Conservation (phyloP, 805 yeast genomes). For the Lipomyces yamadae region DNA sequence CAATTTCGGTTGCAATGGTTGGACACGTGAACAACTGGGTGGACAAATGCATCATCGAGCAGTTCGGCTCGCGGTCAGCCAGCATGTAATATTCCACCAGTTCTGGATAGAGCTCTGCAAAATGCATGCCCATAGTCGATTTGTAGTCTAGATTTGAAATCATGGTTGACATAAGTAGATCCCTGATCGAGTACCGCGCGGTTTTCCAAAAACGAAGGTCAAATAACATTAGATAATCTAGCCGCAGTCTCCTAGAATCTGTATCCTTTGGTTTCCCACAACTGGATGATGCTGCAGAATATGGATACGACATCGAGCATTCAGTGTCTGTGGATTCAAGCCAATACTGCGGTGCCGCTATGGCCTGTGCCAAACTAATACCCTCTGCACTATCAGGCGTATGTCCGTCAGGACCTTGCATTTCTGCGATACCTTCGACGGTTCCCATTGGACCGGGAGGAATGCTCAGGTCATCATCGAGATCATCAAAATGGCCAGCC, state of each 20-base stretch:
- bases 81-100: conserved; percentile 70
- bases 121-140: conserved; percentile 69
- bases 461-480: conserved; percentile 47
- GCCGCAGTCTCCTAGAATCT: conserved; percentile 9
- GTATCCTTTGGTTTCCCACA: neutral
- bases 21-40: conserved; percentile 93
- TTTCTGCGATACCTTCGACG: conserved; percentile 5
- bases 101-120: conserved; percentile 80
- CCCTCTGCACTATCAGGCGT: conserved; percentile 9
- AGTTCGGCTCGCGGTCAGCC: conserved; percentile 87
- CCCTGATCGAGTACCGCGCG: conserved; percentile 62
- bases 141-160: conserved; percentile 64
- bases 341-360: conserved; percentile 22
- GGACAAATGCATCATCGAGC: conserved; percentile 72
- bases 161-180: conserved; percentile 65
- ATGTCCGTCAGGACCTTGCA: neutral
- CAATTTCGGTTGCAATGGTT: conserved; percentile 66
- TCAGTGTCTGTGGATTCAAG: neutral
- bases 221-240: conserved; percentile 52
- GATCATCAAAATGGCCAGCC: conserved; percentile 48
- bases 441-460: conserved; percentile 5
- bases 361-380: neutral
- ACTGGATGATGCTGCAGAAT: neutral
- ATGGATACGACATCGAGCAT: neutral
- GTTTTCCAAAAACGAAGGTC: conserved; percentile 76